These are phyloP conservation scores for Malania oleifera DNA, from an alignment of 164 flowering plant species.

Conservation along the genomic window DNA sequence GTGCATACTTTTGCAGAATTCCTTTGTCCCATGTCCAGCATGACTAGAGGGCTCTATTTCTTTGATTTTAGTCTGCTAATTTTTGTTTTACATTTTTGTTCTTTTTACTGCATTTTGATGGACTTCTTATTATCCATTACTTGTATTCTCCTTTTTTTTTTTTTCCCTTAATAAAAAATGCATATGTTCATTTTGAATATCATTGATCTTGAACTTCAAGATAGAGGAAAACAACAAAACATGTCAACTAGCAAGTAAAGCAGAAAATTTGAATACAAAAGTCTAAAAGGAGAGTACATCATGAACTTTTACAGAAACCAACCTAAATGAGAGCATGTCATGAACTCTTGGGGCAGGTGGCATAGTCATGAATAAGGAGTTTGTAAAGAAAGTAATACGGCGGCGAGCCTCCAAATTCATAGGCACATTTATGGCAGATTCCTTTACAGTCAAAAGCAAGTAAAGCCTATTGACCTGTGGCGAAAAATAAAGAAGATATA, in stretches of 20 bases:
- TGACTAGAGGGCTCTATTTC: too few relatives aligned
- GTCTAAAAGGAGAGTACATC: background rate
- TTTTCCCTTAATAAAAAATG: too few relatives aligned
- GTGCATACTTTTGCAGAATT: too few relatives aligned
- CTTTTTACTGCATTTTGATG: too few relatives aligned
- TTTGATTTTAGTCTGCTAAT: too few relatives aligned
- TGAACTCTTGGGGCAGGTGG: conserved; percentile 93
- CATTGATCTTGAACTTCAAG: too few relatives aligned
- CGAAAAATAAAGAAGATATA: conserved; percentile 1
- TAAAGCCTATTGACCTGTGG: conserved; percentile 72
- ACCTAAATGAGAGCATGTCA: conserved; percentile 97
- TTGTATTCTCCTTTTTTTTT: too few relatives aligned
- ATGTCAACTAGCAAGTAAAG: background rate
- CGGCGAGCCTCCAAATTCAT: conserved; percentile 94
- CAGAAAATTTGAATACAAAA: background rate
- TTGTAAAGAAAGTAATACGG: conserved; percentile 92
- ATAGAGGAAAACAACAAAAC: background rate
- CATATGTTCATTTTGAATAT: too few relatives aligned
- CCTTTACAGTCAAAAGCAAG: conserved; percentile 90
- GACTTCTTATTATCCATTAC: too few relatives aligned
- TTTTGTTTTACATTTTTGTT: too few relatives aligned
- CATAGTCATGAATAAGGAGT: conserved; percentile 94
- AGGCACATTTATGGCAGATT: conserved; percentile 97
- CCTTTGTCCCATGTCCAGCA: too few relatives aligned
- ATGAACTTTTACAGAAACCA: conserved; percentile 19